Evolutionary conservation across 257 asterid genomes (phyloP).

Genomic region (Ligustrum vulgare): DNA sequence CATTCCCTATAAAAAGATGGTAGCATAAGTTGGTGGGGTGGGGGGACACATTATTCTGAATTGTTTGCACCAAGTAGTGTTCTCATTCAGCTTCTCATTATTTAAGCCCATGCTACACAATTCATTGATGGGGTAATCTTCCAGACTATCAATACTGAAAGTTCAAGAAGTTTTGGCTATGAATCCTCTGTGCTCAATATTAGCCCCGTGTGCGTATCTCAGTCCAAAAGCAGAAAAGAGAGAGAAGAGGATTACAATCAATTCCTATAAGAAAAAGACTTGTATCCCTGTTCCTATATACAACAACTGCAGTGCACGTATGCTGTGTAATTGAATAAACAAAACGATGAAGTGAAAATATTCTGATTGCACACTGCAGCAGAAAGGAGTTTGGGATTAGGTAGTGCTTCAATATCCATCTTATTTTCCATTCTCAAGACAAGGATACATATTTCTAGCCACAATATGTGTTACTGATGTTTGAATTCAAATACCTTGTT

Average conservation of each 20-base stretch:
- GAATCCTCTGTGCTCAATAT: not conserved
- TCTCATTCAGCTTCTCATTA: not conserved
- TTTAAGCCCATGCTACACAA: not conserved
- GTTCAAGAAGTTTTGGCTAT: not conserved
- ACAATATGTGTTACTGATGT: constrained; percentile 7
- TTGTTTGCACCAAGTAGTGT: not conserved
- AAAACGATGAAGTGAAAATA: not conserved
- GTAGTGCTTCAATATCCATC: constrained; percentile 10
- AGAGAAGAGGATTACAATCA: not conserved
- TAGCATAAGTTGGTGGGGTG: not conserved
- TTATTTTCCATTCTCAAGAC: constrained; percentile 13
- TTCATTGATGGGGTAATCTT: no score
- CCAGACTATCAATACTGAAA: not conserved
- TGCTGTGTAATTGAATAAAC: not conserved
- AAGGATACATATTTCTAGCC: constrained; percentile 6
- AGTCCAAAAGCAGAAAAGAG: not conserved
- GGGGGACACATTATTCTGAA: not conserved
- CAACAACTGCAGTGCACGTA: not conserved
- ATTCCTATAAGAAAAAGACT: not conserved
- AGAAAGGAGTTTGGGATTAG: not conserved
- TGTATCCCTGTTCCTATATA: not conserved
- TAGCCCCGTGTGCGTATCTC: not conserved
- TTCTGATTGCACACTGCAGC: not conserved
- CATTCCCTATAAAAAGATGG: not conserved
- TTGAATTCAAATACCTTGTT: constrained; percentile 66